Evolutionary conservation across 352 stramenopile genomes (phyloP), one percentile per base, ranked within the genome.

Genomic region (Pythium phragmitis): DNA sequence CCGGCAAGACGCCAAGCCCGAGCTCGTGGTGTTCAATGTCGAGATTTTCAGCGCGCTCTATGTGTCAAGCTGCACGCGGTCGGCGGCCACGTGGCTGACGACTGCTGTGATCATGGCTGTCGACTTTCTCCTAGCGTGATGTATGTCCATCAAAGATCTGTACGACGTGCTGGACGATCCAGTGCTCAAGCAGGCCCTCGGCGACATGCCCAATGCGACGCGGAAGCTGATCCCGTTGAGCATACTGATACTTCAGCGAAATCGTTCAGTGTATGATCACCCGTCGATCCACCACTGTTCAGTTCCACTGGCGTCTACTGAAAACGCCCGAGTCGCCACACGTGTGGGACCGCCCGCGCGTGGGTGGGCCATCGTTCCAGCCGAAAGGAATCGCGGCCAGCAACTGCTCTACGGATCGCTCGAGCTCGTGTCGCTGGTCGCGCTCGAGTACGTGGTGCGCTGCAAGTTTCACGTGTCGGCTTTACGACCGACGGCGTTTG

Each of bases 11-110:
- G 36, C 69, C 13, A 59, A 73, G 7, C 60, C 69, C 7, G 68
- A 74, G 19, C 51, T 47, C 17, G 51, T 57, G n/a, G 51, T 57
- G 4, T 57, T 57, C 28, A 73, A 58, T 28, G 66, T 77, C 17
- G 74, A 79, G 30, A 49, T 82, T 23, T 82, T 82, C 61, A 77
- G 68, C 30, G 60, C 74, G 2, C 58, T 82, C 4, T 82, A 74
- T 61, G 46, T 76, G 2, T 51, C 63, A 3, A 73, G 52, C 26
- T 77, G 69, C 54, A 69, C 77, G 63, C 73, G 77, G 21, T 68
- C 47, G 4, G 55, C 68, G 7, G 57, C 55, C 12, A 74, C 72
- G 6, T 7, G 70, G 19, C 12, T 19, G 3, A 69, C 67, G 1
- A 64, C 60, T 14, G 6, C 65, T 28, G 46, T 67, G 26, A 68